phyloP scores from a whole-genome alignment of 257 asterid genomes.

The Orobanche coerulescens region DNA sequence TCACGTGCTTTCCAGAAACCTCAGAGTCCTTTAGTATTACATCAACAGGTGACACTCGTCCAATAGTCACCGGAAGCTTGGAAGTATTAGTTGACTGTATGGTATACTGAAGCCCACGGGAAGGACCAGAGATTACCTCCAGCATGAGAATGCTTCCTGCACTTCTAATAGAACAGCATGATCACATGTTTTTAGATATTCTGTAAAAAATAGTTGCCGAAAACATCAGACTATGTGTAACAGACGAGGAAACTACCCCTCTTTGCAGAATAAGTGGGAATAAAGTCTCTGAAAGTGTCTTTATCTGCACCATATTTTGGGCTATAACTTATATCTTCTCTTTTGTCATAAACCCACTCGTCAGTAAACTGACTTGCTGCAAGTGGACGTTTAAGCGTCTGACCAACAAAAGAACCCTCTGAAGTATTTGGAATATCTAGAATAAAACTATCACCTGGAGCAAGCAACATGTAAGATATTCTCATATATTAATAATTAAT shows the following conservation, averaged over 20 bases:
- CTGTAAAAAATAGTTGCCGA: slow-evolving; percentile 24
- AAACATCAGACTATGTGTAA: slow-evolving; percentile 16
- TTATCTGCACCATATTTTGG: slow-evolving; percentile 26
- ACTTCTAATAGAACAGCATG: slow-evolving; percentile 76
- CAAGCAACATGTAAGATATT: slow-evolving; percentile 23
- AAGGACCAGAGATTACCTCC: slow-evolving; percentile 92
- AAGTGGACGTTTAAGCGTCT: slow-evolving; percentile 32
- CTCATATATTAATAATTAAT: neutral
- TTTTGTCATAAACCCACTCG: slow-evolving; percentile 23
- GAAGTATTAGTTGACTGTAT: slow-evolving; percentile 55
- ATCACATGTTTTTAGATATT: slow-evolving; percentile 51
- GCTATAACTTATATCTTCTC: slow-evolving; percentile 23
- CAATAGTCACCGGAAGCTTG: slow-evolving; percentile 74
- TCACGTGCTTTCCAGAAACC: slow-evolving; percentile 96
- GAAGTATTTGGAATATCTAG: slow-evolving; percentile 72
- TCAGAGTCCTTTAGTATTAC: slow-evolving; percentile 73
- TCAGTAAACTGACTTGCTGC: slow-evolving; percentile 30
- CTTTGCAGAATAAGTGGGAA: slow-evolving; percentile 35
- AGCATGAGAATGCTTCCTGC: slow-evolving; percentile 86
- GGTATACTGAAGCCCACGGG: slow-evolving; percentile 59
- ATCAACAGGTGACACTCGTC: slow-evolving; percentile 85
- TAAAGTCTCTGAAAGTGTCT: slow-evolving; percentile 23
- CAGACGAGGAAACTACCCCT: slow-evolving; percentile 54
- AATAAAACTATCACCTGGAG: slow-evolving; percentile 79
- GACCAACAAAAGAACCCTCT: slow-evolving; percentile 40